Percentiles rank a stretch among this genome's conserved stretches.
These are phyloP conservation scores for Zygosaccharomyces sapae DNA, from an alignment of 1,139 yeast species.

Conservation along the genomic window DNA sequence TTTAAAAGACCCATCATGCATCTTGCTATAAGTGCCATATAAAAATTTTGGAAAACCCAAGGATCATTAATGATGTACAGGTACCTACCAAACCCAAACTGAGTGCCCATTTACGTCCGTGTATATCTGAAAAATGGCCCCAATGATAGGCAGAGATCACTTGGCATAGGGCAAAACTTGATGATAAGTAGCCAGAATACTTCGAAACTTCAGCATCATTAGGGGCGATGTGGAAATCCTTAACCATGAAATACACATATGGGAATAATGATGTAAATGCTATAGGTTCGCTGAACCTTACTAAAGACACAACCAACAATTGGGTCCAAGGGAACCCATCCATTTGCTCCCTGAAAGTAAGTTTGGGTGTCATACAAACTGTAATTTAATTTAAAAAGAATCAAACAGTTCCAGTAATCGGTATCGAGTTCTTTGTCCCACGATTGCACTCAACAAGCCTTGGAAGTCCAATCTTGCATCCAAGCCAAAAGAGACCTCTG, in stretches of 20 bases:
- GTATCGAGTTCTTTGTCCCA: conserved; percentile 37
- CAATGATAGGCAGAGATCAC: conserved; percentile 54
- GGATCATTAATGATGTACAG: conserved; percentile 43
- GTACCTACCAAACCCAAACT: conserved; percentile 52
- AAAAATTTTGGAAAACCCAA: conserved; percentile 52
- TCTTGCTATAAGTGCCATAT: conserved; percentile 51
- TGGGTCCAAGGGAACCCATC: conserved; percentile 51
- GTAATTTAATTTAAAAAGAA: too few relatives aligned
- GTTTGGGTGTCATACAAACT: conserved; percentile 2
- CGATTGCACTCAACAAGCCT: conserved; percentile 40
- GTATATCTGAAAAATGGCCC: conserved; percentile 52
- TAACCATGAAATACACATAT: conserved; percentile 59
- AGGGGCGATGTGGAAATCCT: conserved; percentile 51
- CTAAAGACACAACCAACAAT: conserved; percentile 43
- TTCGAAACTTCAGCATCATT: conserved; percentile 50
- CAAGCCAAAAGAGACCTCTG: conserved; percentile 32
- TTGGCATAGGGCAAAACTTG: conserved; percentile 52
- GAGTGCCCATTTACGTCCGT: conserved; percentile 58
- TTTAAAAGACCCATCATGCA: conserved; percentile 53
- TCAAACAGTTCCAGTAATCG: conserved; percentile 33
- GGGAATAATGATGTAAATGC: conserved; percentile 63
- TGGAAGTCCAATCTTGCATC: conserved; percentile 8
- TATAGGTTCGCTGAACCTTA: conserved; percentile 57
- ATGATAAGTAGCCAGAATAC: conserved; percentile 57
- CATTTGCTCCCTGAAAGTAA: conserved; percentile 36